phyloP scores from a whole-genome alignment of 2,329 filamentous ascomycete species.

The Decorospora gaudefroyi region DNA sequence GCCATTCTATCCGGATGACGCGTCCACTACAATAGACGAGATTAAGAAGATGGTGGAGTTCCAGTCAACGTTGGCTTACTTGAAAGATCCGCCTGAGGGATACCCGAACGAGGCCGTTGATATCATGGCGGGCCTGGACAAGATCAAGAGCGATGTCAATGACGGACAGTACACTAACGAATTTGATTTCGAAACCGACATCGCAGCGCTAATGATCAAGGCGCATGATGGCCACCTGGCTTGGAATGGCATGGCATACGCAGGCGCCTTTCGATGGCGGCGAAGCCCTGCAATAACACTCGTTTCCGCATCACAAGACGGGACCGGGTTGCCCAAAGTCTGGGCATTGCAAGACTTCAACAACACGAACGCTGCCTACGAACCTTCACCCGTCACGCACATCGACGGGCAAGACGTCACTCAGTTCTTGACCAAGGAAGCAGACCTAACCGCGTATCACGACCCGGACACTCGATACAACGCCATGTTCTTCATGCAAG shows the following conservation, averaged over 20 bases:
- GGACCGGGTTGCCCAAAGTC: slow-evolving; percentile 35
- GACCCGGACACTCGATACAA: slow-evolving; percentile 52
- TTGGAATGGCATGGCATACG: slow-evolving; percentile 44
- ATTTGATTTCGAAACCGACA: slow-evolving; percentile 50
- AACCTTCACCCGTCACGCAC: slow-evolving; percentile 44
- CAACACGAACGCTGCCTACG: slow-evolving; percentile 24
- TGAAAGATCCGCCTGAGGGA: slow-evolving; percentile 47
- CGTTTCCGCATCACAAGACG: slow-evolving; percentile 41
- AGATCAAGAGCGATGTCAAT: slow-evolving; percentile 41
- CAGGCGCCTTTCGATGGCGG: slow-evolving; percentile 44
- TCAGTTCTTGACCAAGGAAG: slow-evolving; percentile 43
- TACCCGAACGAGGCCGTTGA: slow-evolving; percentile 49
- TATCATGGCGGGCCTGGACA: slow-evolving; percentile 44
- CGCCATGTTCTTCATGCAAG: slow-evolving; percentile 45
- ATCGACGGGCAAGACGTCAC: slow-evolving; percentile 47
- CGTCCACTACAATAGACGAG: slow-evolving; percentile 34
- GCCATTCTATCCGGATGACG: slow-evolving; percentile 36
- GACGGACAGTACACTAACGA: slow-evolving; percentile 46
- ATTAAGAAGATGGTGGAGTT: slow-evolving; percentile 47
- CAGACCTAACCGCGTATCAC: slow-evolving; percentile 39
- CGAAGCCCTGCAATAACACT: slow-evolving; percentile 37
- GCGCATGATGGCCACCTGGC: slow-evolving; percentile 46
- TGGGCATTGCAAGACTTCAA: slow-evolving; percentile 43
- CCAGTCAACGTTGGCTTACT: slow-evolving; percentile 49
- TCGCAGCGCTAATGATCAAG: slow-evolving; percentile 38